These are phyloP conservation scores for Fusarium tanahbumbuense DNA, from an alignment of 2,329 filamentous ascomycete species.

Conservation along the genomic window DNA sequence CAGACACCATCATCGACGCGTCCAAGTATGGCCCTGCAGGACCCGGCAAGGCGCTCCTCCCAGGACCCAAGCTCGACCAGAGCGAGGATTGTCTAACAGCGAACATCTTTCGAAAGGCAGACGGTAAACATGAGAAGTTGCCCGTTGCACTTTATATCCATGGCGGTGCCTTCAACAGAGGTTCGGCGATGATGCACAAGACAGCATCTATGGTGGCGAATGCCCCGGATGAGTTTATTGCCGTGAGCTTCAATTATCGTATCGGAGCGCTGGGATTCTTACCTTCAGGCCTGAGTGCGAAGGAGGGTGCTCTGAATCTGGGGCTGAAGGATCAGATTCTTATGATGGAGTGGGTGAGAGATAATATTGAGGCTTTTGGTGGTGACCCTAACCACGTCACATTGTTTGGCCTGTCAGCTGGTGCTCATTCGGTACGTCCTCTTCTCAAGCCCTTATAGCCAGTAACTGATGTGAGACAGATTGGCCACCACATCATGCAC, in stretches of 20 bases:
- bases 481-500: slow-evolving; percentile 74
- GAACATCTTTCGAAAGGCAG: slow-evolving; percentile 61
- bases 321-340: slow-evolving; percentile 65
- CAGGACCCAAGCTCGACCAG: slow-evolving; percentile 44
- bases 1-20: slow-evolving; percentile 49
- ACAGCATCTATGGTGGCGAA: slow-evolving; percentile 72
- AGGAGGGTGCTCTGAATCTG: slow-evolving; percentile 65
- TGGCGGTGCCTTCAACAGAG: slow-evolving; percentile 59
- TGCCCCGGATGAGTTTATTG: slow-evolving; percentile 61
- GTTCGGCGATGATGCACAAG: slow-evolving; percentile 65
- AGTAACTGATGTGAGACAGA: slow-evolving; percentile 52
- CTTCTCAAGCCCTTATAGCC: accelerated
- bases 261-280: slow-evolving; percentile 71
- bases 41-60: slow-evolving; percentile 41
- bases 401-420: slow-evolving; percentile 55
- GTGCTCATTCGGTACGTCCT: slow-evolving; percentile 60
- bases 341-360: slow-evolving; percentile 64
- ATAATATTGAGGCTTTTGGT: slow-evolving; percentile 65
- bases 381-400: slow-evolving; percentile 62
- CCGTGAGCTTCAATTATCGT: slow-evolving; percentile 63
- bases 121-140: slow-evolving; percentile 39
- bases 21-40: slow-evolving; percentile 52
- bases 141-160: slow-evolving; percentile 69
- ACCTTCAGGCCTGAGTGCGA: slow-evolving; percentile 62
- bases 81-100: slow-evolving; percentile 66